Percentiles rank a stretch among this genome's conserved stretches.
Evolutionary conservation across 2,329 filamentous ascomycete species (phyloP).

Genomic region (Colletotrichum sp.): DNA sequence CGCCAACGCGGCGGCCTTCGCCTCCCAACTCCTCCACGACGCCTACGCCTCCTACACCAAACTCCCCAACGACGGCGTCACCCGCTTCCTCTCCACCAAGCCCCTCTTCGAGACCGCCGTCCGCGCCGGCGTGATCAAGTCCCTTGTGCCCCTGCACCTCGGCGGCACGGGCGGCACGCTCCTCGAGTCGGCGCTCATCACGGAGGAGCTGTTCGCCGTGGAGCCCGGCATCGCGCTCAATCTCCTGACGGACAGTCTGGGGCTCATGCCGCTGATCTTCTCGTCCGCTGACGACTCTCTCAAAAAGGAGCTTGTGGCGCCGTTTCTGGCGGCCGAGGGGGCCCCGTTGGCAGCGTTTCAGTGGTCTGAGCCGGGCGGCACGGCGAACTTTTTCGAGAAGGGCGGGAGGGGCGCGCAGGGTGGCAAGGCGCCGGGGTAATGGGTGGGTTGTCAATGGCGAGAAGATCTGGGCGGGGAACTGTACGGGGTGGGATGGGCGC

Average conservation of each 20-base stretch:
- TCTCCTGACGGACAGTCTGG: constrained; percentile 56
- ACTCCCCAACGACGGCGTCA: not conserved
- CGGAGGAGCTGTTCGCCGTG: constrained; percentile 58
- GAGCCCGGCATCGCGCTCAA: constrained; percentile 55
- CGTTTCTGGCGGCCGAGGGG: constrained; percentile 49
- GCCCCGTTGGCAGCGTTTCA: constrained; percentile 55
- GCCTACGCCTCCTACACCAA: not conserved
- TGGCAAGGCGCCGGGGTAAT: constrained; percentile 45
- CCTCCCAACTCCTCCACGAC: not conserved
- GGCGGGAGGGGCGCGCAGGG: constrained; percentile 51
- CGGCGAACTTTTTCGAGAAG: constrained; percentile 57
- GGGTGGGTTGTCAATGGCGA: constrained; percentile 59
- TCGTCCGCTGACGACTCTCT: constrained; percentile 38
- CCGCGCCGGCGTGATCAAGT: constrained; percentile 38
- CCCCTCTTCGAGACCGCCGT: not conserved
- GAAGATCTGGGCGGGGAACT: constrained; percentile 63
- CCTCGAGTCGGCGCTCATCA: constrained; percentile 52
- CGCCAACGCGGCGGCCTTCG: not conserved
- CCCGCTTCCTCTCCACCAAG: not conserved
- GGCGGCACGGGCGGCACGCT: constrained; percentile 51
- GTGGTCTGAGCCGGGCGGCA: constrained; percentile 56
- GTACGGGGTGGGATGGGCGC: constrained; percentile 55
- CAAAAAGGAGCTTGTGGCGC: constrained; percentile 48
- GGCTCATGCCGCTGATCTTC: constrained; percentile 55
- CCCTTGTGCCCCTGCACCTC: constrained; percentile 47